Evolutionary conservation across 108 stramenopile species (phyloP).

Genomic region (Hondaea fermentalgiana): DNA sequence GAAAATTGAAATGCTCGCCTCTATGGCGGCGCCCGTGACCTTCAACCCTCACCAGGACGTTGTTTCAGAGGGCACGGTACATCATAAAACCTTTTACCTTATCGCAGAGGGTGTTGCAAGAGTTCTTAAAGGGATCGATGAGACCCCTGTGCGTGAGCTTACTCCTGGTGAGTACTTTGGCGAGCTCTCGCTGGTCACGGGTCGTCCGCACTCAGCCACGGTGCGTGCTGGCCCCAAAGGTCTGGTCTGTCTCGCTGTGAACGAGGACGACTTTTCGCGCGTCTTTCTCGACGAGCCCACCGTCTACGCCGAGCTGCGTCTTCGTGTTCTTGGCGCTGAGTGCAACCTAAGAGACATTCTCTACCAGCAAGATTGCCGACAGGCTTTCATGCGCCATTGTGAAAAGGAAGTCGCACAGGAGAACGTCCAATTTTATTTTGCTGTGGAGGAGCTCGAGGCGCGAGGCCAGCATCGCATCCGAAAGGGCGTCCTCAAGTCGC

Average conservation of each 20-base stretch:
- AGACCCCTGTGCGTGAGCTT: background rate
- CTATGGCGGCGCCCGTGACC: background rate
- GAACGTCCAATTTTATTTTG: background rate
- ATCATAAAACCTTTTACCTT: background rate
- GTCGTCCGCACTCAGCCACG: background rate
- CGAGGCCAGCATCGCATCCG: background rate
- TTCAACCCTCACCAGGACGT: background rate
- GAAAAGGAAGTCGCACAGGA: background rate
- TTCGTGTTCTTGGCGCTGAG: background rate
- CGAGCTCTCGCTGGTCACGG: background rate
- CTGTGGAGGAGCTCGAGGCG: conserved; percentile 7
- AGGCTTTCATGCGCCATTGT: background rate
- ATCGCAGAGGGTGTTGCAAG: background rate
- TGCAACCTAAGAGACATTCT: background rate
- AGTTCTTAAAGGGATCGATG: background rate
- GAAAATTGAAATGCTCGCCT: background rate
- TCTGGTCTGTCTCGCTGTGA: background rate
- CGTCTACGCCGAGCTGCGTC: background rate
- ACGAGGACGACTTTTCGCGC: background rate
- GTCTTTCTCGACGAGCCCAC: background rate
- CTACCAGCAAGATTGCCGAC: background rate
- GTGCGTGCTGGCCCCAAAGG: background rate
- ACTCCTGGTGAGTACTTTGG: background rate
- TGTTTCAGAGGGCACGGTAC: background rate
- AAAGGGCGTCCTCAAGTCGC: background rate